Percentiles rank a stretch among this genome's conserved stretches.
Conservation (phyloP, 2,329 filamentous ascomycete genomes). For the Arthrobotrys musiformis region DNA sequence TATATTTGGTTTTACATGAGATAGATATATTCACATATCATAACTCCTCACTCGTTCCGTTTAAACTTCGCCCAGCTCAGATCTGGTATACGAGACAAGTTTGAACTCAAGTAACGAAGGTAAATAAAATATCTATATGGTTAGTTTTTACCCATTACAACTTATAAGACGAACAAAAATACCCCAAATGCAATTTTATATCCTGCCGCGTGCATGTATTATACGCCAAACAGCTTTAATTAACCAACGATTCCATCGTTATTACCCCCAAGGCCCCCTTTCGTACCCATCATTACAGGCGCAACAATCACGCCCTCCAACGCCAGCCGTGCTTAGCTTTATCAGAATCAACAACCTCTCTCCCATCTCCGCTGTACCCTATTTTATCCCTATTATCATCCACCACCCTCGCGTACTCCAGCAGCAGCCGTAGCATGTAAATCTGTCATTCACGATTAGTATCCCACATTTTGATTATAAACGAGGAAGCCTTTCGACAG, state of each 20-base stretch:
- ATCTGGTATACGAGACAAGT: no score
- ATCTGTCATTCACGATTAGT: conserved; percentile 68
- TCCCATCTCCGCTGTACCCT: conserved; percentile 60
- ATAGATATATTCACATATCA: background rate
- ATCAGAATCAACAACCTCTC: conserved; percentile 34
- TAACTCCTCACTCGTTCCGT: no score
- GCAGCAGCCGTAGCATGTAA: conserved; percentile 73
- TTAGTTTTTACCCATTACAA: background rate
- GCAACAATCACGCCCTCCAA: background rate
- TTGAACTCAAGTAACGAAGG: no score
- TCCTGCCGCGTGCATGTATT: no score
- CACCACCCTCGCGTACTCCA: conserved; percentile 70
- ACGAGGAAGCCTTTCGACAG: background rate
- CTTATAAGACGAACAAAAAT: background rate
- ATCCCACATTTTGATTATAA: background rate
- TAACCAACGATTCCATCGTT: no score
- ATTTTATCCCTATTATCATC: conserved; percentile 63
- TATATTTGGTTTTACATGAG: background rate
- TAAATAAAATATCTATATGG: background rate
- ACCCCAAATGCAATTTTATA: background rate
- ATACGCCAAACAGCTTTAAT: no score
- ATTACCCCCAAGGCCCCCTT: no score
- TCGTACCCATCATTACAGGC: no score
- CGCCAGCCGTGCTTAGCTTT: background rate
- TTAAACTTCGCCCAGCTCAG: no score